These are phyloP conservation scores for Otatea glauca DNA, from an alignment of 176 grass and related monocot species.

Conservation along the genomic window DNA sequence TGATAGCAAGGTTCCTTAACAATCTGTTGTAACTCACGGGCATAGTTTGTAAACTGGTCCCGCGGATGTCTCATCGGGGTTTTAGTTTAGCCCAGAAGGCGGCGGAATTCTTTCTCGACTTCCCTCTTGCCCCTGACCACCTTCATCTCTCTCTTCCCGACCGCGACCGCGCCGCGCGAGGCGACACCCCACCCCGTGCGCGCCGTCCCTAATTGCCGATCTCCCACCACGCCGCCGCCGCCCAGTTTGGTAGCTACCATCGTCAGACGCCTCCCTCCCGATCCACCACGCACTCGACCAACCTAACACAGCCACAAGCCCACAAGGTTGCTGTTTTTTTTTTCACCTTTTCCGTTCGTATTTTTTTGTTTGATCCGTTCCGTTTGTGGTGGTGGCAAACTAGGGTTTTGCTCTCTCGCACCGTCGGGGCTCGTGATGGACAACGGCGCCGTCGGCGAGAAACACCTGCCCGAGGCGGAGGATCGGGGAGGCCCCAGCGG, in stretches of 20 bases:
- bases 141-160: background rate
- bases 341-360: background rate
- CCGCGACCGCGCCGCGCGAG: slow-evolving; percentile 20
- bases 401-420: slow-evolving; percentile 46
- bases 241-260: slow-evolving; percentile 29
- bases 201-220: background rate
- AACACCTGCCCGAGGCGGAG: slow-evolving; percentile 17
- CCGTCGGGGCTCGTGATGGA: slow-evolving; percentile 39
- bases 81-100: too few relatives aligned
- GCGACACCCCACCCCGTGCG: background rate
- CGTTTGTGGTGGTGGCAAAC: slow-evolving; percentile 8
- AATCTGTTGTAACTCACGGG: too few relatives aligned
- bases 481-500: slow-evolving; percentile 38
- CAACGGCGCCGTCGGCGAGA: slow-evolving; percentile 24
- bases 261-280: background rate
- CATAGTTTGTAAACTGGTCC: too few relatives aligned
- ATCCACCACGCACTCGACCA: background rate
- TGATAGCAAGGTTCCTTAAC: too few relatives aligned
- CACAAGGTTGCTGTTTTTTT: background rate
- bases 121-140: background rate
- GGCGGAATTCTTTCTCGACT: too few relatives aligned
- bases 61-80: too few relatives aligned
- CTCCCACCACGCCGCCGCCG: background rate
- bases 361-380: slow-evolving; percentile 47
- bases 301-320: background rate